Percentiles rank a stretch among this genome's conserved stretches.
These are phyloP conservation scores for Penicillium occitanis DNA, from an alignment of 2,329 filamentous ascomycete species.

Conservation along the genomic window DNA sequence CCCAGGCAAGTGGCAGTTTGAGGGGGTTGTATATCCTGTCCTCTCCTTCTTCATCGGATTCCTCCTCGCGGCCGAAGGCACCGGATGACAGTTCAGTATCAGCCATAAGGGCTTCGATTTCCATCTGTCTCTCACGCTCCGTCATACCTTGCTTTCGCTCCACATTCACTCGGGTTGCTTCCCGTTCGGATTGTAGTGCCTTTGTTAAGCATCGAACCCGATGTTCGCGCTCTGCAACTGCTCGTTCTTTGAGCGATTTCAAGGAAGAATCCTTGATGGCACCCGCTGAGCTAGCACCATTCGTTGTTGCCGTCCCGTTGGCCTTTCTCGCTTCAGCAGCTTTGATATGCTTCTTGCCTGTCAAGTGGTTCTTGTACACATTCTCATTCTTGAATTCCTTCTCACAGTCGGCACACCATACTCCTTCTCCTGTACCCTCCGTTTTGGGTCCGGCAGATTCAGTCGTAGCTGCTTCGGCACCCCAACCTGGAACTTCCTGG, in stretches of 20 bases:
- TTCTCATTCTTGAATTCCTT: constrained; percentile 96
- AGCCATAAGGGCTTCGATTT: constrained; percentile 80
- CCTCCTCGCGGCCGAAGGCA: constrained; percentile 49
- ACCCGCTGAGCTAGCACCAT: constrained; percentile 28
- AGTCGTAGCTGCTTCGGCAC: constrained; percentile 51
- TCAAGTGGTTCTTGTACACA: constrained; percentile 85
- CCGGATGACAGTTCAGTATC: constrained; percentile 49
- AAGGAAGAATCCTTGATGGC: constrained; percentile 27
- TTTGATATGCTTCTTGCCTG: constrained; percentile 88
- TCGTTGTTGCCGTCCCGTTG: constrained; percentile 39
- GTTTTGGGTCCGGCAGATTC: constrained; percentile 48
- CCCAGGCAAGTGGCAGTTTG: constrained; percentile 94
- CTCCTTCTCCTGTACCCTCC: constrained; percentile 63
- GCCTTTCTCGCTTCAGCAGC: constrained; percentile 66
- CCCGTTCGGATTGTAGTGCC: constrained; percentile 80
- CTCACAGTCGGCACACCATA: constrained; percentile 89
- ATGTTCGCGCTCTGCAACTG: constrained; percentile 84
- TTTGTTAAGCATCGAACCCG: constrained; percentile 75
- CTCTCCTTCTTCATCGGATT: constrained; percentile 73
- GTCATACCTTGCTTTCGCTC: constrained; percentile 98
- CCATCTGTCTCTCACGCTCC: constrained; percentile 89
- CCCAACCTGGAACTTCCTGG: constrained; percentile 78
- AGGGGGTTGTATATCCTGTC: constrained; percentile 96
- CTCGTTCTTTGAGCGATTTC: constrained; percentile 74
- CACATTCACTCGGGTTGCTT: constrained; percentile 89